Evolutionary conservation across 768 basidiomycete genomes (phyloP).

Genomic region (Saitozyma podzolica): DNA sequence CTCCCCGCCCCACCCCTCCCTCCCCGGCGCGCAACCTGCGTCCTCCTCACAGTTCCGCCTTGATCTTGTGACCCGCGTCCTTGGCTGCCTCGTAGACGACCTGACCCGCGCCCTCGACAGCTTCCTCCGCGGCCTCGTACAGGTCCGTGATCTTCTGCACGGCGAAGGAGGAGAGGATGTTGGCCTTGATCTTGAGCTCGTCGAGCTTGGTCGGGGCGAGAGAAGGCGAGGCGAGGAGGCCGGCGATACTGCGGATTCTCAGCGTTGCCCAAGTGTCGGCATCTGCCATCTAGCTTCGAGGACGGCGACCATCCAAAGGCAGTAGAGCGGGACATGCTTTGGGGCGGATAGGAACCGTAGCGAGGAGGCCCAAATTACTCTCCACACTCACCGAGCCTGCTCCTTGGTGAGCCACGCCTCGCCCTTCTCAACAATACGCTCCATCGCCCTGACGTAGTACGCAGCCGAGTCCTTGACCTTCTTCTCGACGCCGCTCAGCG

Average conservation of each 20-base stretch:
- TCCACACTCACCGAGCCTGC: conserved; percentile 64
- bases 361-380: not conserved
- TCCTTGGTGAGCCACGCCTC: conserved; percentile 84
- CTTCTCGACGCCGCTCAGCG: conserved; percentile 52
- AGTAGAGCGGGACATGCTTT: no score
- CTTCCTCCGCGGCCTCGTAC: conserved; percentile 27
- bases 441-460: conserved; percentile 88
- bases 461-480: conserved; percentile 53
- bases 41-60: conserved; percentile 17
- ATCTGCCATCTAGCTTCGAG: not conserved
- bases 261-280: conserved; percentile 4
- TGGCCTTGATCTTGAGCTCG: conserved; percentile 88
- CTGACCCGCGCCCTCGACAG: conserved; percentile 51
- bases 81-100: conserved; percentile 45
- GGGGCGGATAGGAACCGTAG: no score
- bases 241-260: conserved; percentile 60
- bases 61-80: conserved; percentile 20
- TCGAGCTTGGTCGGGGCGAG: conserved; percentile 78
- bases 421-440: conserved; percentile 71
- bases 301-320: no score
- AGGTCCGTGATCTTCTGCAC: conserved; percentile 36
- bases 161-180: conserved; percentile 60
- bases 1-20: no score
- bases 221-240: conserved; percentile 75
- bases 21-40: conserved; percentile 21